phyloP scores from a whole-genome alignment of 768 basidiomycete genomes.

The Termitomyces sp. region DNA sequence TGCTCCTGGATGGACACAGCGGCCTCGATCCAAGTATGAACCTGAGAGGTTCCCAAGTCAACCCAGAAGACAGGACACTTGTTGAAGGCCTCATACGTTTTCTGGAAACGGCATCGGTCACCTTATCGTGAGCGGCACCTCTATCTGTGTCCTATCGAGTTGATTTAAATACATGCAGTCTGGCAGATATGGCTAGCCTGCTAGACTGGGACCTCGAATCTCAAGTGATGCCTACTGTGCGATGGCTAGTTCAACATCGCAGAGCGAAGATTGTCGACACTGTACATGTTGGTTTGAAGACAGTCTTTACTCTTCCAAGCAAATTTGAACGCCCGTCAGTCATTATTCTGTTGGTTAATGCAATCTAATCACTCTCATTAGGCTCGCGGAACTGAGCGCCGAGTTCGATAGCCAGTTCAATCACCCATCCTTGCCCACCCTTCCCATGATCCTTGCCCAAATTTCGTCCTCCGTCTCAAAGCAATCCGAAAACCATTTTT shows the following conservation, averaged over 20 bases:
- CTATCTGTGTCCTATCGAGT: background rate
- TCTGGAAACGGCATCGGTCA: constrained; percentile 67
- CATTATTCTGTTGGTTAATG: constrained; percentile 3
- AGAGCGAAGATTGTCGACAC: constrained; percentile 87
- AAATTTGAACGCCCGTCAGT: constrained; percentile 60
- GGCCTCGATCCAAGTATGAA: constrained; percentile 57
- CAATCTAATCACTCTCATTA: constrained; percentile 16
- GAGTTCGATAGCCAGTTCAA: constrained; percentile 64
- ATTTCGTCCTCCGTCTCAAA: constrained; percentile 68
- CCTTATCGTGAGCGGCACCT: constrained; percentile 57
- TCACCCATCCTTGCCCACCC: constrained; percentile 54
- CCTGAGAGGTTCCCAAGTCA: constrained; percentile 52
- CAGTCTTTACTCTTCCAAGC: constrained; percentile 72
- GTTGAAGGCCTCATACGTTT: constrained; percentile 74
- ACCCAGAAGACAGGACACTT: constrained; percentile 58
- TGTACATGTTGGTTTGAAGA: constrained; percentile 74
- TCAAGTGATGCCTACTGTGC: constrained; percentile 86
- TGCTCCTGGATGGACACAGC: constrained; percentile 62
- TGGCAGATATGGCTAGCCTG: constrained; percentile 74
- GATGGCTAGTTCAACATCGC: constrained; percentile 87
- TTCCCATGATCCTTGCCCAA: constrained; percentile 68
- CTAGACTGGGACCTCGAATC: constrained; percentile 81
- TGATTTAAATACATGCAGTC: constrained; percentile 30
- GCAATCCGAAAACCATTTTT: constrained; percentile 69
- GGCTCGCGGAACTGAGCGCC: constrained; percentile 46